Conservation (phyloP, 2,329 filamentous ascomycete species). For the Penicillium sp. region DNA sequence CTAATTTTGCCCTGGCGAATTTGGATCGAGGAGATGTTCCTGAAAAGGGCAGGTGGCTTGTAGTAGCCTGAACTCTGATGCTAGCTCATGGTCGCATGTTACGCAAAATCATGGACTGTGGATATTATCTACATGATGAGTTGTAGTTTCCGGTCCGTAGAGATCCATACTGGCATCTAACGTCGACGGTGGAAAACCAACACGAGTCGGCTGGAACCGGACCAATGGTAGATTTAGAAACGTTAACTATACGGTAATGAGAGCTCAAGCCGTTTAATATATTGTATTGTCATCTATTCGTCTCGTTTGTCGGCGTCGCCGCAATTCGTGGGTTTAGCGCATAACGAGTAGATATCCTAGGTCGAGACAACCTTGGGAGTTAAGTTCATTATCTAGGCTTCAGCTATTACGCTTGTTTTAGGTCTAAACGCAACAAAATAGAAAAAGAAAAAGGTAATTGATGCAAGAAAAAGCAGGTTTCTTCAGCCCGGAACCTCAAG, state of each 20-base stretch:
- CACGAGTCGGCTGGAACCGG: neutral
- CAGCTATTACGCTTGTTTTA: neutral
- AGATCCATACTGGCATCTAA: neutral
- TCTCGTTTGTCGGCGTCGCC: conserved; percentile 5
- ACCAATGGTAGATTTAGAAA: conserved; percentile 1
- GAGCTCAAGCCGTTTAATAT: neutral
- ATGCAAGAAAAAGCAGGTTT: neutral
- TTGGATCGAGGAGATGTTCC: neutral
- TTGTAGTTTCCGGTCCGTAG: neutral
- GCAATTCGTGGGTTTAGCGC: neutral
- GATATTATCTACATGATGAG: neutral
- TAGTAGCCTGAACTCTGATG: neutral
- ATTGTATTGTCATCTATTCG: conserved; percentile 9
- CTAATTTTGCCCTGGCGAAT: neutral
- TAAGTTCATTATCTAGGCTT: neutral
- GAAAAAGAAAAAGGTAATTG: neutral
- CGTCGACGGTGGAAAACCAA: neutral
- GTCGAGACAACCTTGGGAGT: neutral
- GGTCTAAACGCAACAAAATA: neutral
- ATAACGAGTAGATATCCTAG: neutral
- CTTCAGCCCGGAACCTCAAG: neutral
- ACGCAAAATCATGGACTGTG: neutral
- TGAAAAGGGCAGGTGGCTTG: neutral
- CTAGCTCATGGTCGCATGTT: neutral
- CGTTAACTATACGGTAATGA: neutral